Percentiles rank a stretch among this genome's conserved stretches.
Evolutionary conservation across 1,284 basidiomycete genomes (phyloP).

Genomic region (Butyriboletus regius): DNA sequence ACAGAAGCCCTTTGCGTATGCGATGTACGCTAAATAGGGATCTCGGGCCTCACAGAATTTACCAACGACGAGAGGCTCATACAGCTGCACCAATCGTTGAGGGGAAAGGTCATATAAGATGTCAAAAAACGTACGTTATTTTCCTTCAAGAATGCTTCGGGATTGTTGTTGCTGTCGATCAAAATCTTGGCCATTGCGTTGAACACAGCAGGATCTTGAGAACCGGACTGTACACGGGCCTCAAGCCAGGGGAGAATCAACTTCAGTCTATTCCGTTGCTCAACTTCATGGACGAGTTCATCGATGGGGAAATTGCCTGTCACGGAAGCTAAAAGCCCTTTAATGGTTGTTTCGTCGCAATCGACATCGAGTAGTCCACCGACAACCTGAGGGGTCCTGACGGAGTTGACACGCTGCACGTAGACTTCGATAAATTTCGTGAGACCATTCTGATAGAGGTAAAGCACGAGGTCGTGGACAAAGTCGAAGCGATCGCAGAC

Average conservation of each 20-base stretch:
- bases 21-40: slow-evolving; percentile 97
- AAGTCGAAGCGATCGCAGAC: slow-evolving; percentile 99
- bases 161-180: slow-evolving; percentile 98
- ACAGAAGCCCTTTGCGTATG: slow-evolving; percentile 98
- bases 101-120: background rate
- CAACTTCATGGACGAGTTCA: slow-evolving; percentile 94
- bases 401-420: slow-evolving; percentile 95
- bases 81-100: slow-evolving; percentile 50
- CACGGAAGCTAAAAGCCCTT: slow-evolving; percentile 86
- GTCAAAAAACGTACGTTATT: slow-evolving; percentile 68
- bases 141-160: slow-evolving; percentile 95
- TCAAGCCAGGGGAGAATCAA: slow-evolving; percentile 96
- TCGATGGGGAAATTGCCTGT: slow-evolving; percentile 97
- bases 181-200: slow-evolving; percentile 98
- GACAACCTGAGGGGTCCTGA: slow-evolving; percentile 95
- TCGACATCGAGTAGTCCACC: slow-evolving; percentile 97
- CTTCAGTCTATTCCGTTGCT: slow-evolving; percentile 92
- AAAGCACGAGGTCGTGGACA: slow-evolving; percentile 97
- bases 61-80: slow-evolving; percentile 92
- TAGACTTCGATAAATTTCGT: slow-evolving; percentile 99
- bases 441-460: slow-evolving; percentile 96
- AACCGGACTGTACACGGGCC: slow-evolving; percentile 83
- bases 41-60: slow-evolving; percentile 99
- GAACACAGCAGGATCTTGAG: slow-evolving; percentile 87
- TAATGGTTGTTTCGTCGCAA: slow-evolving; percentile 95